Percentiles rank a stretch among this genome's conserved stretches.
Conservation (phyloP, 2,329 filamentous ascomycete species). For the Stromatinia cepivora region DNA sequence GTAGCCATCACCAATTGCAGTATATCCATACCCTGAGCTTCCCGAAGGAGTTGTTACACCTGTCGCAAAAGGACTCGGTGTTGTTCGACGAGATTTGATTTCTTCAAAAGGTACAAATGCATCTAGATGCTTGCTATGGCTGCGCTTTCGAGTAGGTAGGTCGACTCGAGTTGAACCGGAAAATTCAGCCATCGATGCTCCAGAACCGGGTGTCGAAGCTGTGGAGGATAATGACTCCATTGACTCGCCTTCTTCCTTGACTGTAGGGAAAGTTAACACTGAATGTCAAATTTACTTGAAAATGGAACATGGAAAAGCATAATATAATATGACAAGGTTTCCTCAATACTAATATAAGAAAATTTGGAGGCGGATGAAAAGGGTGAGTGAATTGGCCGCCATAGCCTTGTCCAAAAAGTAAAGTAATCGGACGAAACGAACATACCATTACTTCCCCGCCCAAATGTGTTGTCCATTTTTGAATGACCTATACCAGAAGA, state of each 20-base stretch:
- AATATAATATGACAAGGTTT: background rate
- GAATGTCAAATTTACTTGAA: background rate
- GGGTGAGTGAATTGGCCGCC: background rate
- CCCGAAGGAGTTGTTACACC: conserved; percentile 32
- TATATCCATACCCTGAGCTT: conserved; percentile 38
- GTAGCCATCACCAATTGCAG: conserved; percentile 29
- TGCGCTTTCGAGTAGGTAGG: conserved; percentile 38
- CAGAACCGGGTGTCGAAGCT: conserved; percentile 34
- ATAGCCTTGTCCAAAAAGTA: background rate
- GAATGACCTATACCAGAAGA: background rate
- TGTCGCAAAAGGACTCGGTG: conserved; percentile 35
- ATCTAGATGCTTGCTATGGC: conserved; percentile 36
- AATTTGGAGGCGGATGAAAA: background rate
- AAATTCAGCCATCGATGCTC: conserved; percentile 26
- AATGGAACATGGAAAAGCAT: background rate
- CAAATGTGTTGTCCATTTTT: conserved; percentile 3
- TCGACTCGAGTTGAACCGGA: conserved; percentile 28
- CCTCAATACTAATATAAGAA: background rate
- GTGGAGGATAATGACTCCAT: conserved; percentile 27
- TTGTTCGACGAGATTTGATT: conserved; percentile 39
- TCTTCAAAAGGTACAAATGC: conserved; percentile 28
- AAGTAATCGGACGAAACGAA: conserved; percentile 7
- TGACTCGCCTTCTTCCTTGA: conserved; percentile 9
- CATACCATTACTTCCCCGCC: conserved; percentile 7
- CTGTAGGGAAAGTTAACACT: conserved; percentile 8